Base-by-base conservation (phyloP, 345 rosid genomes). In the Raphanus raphanistrum region DNA sequence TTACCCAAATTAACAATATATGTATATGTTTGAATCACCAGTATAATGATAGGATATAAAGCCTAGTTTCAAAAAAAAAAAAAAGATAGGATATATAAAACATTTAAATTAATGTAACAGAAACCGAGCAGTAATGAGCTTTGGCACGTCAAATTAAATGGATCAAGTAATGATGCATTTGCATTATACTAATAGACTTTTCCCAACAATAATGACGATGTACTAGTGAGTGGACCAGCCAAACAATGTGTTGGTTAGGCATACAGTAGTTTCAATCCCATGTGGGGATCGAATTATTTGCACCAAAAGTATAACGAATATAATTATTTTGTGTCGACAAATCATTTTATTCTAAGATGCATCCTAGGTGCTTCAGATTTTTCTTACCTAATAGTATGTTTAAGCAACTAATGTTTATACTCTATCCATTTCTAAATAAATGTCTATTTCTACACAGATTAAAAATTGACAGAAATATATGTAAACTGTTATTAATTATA, bases 221-320 rank as follows among this genome's bases (percentile, higher is more conserved):
- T 70, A 54, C 58, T 38, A 36, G 50, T 54, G 48, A 71, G 80
- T 70, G 80, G 80, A 71, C 80, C 80, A 71, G 32, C 76, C 80
- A 64, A 77, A 64, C 74, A 63, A 77, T 70, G 71, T 77, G 71
- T 70, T 71, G 48, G 80, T 63, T 77, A 64, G 29, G 71, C 66
- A 71, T 52, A 70, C 21, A 21, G 21, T 77, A 77, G 65, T 70
- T 54, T 63, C 71, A 63, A 11, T 63, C 15, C 71, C 74, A 76
- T 76, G 74, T 76, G 79, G 36, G 38, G 13, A 55, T 77, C 48
- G 35, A 70, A 70, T 77, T 54, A 77, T 70, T 77, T 63, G 33
- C 21, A 77, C 57, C 75, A 36, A 70, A 70, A 28, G 66, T 63
- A 70, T 63, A 63, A 64, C 68, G 15, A 29, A 27, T 26, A n/a